These are phyloP conservation scores for Canavalia gladiata DNA, from an alignment of 306 rosid species.

Conservation along the genomic window DNA sequence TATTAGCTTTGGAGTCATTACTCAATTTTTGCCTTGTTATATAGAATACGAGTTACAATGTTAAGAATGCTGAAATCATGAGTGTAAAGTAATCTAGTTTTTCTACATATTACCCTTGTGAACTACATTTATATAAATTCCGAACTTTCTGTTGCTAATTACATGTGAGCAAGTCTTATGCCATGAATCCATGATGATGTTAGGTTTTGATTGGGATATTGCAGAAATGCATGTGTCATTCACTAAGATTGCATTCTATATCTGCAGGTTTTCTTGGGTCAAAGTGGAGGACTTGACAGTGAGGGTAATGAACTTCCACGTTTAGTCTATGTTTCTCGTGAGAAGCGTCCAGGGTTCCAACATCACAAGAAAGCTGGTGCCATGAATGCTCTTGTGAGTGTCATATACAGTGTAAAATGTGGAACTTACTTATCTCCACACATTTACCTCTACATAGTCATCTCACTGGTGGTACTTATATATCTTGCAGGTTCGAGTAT, in stretches of 20 bases:
- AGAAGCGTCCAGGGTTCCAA: constrained; percentile 99
- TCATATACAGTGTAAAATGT: constrained; percentile 5
- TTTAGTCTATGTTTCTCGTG: constrained; percentile 97
- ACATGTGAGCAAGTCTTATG: constrained; percentile 15
- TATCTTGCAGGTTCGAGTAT: constrained; percentile 85
- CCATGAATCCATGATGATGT: not conserved
- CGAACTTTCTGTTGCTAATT: constrained; percentile 20
- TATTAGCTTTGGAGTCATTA: constrained; percentile 22
- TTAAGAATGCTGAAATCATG: constrained; percentile 10
- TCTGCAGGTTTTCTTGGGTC: constrained; percentile 94
- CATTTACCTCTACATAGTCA: not conserved
- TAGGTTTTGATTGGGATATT: constrained; percentile 10
- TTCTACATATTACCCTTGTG: constrained; percentile 24
- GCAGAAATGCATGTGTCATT: constrained; percentile 4
- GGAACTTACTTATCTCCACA: constrained; percentile 5
- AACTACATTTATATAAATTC: not conserved
- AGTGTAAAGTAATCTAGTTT: not conserved
- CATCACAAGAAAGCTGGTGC: constrained; percentile 99
- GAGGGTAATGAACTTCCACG: constrained; percentile 98
- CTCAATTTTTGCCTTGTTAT: constrained; percentile 25
- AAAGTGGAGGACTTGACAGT: constrained; percentile 94
- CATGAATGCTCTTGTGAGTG: constrained; percentile 96
- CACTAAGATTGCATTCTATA: constrained; percentile 28
- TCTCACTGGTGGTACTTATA: constrained; percentile 14
- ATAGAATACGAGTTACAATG: constrained; percentile 21